Evolutionary conservation across 306 rosid genomes (phyloP), one percentile per base, ranked within the genome.

Genomic region (Cercis canadensis): DNA sequence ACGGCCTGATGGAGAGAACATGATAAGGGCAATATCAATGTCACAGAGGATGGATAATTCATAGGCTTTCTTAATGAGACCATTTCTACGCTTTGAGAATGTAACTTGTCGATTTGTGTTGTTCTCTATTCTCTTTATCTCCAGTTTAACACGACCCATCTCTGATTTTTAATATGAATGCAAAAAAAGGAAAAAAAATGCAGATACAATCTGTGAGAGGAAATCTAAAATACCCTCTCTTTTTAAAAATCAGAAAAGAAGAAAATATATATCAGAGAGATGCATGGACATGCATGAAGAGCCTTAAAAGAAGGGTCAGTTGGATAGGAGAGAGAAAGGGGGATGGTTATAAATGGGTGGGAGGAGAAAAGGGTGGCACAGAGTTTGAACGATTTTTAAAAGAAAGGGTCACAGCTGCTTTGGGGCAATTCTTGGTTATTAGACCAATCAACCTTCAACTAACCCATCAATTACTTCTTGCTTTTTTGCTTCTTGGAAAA

Each of bases 121-220:
- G 73, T 90, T 90, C 41, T 90, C 97, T 81, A 90, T 90, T 76
- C 87, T 88, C 77, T 90, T 90, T 55, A 90, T 90, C 86, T 90
- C 92, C 60, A 90, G 74, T 73, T 90, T 90, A 45, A 90, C 97
- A 29, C 95, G 97, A 76, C 97, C 97, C 95, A 90, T 90, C 16
- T 76, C 5, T 24, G 64, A 72, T 64, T 43, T 44, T 40, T 41
- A 29, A 11, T 62, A 45, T 51, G 36, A 54, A 61, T 4, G 66
- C 46, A 71, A 52, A 13, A 60, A 40, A 31, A 67, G 58, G 55
- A 79, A n/a, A n/a, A n/a, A n/a, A n/a, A 71, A 53, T 54, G 62
- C 21, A 83, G 72, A 70, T n/a, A n/a, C n/a, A n/a, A 69, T 84
- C 44, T 24, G 73, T 8, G 37, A 41, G 67, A 81, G 75, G 63